These are phyloP conservation scores for Lunularia cruciata DNA, from an alignment of 225 moss, liverwort and hornwort genomes.

Conservation along the genomic window DNA sequence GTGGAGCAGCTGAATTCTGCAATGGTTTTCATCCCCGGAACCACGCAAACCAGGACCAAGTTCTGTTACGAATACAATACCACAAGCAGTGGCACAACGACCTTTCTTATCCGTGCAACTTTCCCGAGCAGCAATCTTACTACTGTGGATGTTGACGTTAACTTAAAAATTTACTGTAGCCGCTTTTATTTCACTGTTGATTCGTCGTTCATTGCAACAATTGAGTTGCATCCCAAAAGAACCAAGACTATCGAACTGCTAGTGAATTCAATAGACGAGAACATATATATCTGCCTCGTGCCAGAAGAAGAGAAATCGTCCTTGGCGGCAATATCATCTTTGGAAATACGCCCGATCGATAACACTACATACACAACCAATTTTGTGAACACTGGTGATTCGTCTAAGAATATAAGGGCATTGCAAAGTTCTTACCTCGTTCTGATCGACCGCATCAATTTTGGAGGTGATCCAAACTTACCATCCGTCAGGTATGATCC, in stretches of 20 bases:
- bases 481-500: too few species aligned
- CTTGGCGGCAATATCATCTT: constrained; percentile 22
- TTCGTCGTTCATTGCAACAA: background rate
- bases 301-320: constrained; percentile 14
- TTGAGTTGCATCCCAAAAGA: background rate
- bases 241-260: background rate
- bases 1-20: constrained; percentile 4
- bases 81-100: background rate
- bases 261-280: background rate
- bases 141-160: too few species aligned
- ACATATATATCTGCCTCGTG: constrained; percentile 10
- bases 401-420: background rate
- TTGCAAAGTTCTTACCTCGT: too few species aligned
- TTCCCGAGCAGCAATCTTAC: constrained; percentile 18
- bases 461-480: background rate
- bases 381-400: background rate
- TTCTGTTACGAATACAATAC: constrained; percentile 6
- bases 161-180: too few species aligned
- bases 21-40: background rate
- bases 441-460: constrained; percentile 2
- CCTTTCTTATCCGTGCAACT: constrained; percentile 9
- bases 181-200: constrained; percentile 11
- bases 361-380: too few species aligned
- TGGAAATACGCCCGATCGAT: constrained; percentile 14
- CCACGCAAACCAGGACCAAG: background rate